Evolutionary conservation across 1,284 basidiomycete genomes (phyloP), one percentile per base, ranked within the genome.

Genomic region (Meira miltonrushii): DNA sequence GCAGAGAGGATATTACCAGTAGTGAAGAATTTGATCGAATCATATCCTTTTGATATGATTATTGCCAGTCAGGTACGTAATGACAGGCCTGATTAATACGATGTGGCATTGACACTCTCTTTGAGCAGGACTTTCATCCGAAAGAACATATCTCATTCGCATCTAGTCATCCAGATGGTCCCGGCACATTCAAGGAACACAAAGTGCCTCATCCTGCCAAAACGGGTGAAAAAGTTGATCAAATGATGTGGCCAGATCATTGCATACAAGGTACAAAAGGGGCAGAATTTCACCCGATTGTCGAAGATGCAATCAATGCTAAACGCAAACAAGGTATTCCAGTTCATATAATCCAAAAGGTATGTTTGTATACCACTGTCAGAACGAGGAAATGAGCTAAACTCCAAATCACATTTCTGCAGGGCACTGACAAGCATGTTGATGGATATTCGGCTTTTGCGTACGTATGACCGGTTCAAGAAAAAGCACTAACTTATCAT

Each of bases 231-330:
- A 76, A 71, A 38, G 77, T 81, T 59, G 66, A 74, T 57, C 82
- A 83, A 62, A 80, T 81, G 48, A 78, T 86, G 13, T 87, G 85
- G 85, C 85, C 86, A 1, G 83, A 82, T 52, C 85, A 87, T 74
- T 85, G 84, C 69, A 82, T 85, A 46, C 64, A 64, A 39, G 66
- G 62, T 2, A 71, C 70, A 8, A 5, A 71, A 12, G 83, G 83
- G 38, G 78, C 79, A 57, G 79, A 80, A 60, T 71, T 85, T 25
- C 78, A 82, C 23, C 60, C 73, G n/a, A 78, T 76, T 46, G 69
- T 84, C 19, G 65, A 77, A 61, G 50, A 52, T 8, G 66, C 68
- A 50, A 64, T 79, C 38, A 67, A 80, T 55, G 75, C 19, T 11
- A 25, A 44, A 11, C 15, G 40, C 21, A 41, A 41, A 19, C 5